These are phyloP conservation scores for Erodium chrysanthum DNA, from an alignment of 441 rosid species.

Conservation along the genomic window DNA sequence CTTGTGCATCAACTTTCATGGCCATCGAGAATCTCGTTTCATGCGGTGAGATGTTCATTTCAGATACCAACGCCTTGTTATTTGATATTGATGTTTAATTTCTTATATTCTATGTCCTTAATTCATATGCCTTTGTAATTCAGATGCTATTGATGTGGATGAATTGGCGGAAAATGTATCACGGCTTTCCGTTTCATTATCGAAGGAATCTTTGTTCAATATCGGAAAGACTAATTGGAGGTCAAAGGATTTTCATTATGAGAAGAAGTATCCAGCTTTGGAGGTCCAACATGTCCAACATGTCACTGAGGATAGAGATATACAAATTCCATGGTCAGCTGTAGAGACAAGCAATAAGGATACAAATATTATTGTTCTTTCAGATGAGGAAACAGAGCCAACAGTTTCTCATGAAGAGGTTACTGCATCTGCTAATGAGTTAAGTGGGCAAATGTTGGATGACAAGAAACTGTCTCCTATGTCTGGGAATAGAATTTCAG, in stretches of 20 bases:
- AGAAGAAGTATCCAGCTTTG: conserved; percentile 22
- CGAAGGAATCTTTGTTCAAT: conserved; percentile 29
- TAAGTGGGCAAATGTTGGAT: conserved; percentile 25
- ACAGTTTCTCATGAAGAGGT: conserved; percentile 29
- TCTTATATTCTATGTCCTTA: conserved; percentile 1
- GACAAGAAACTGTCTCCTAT: conserved; percentile 24
- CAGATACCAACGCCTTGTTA: conserved; percentile 12
- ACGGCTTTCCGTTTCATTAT: conserved; percentile 46
- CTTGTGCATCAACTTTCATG: conserved; percentile 30
- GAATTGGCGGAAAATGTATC: conserved; percentile 59
- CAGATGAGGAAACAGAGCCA: conserved; percentile 55
- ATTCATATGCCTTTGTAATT: conserved; percentile 11
- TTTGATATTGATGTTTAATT: conserved; percentile 4
- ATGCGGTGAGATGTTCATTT: conserved; percentile 44
- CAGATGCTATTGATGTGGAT: conserved; percentile 57
- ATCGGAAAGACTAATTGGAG: conserved; percentile 20
- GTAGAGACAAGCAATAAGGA: conserved; percentile 22
- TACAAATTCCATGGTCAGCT: conserved; percentile 28
- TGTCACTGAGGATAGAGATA: conserved; percentile 30
- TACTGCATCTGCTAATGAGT: conserved; percentile 23
- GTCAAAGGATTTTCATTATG: conserved; percentile 22
- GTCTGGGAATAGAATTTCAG: conserved; percentile 6
- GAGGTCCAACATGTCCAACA: conserved; percentile 26
- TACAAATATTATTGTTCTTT: conserved; percentile 38
- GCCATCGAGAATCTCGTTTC: conserved; percentile 55